These are phyloP conservation scores for Macrophomina tecta DNA, from an alignment of 2,329 filamentous ascomycete genomes.

Conservation along the genomic window DNA sequence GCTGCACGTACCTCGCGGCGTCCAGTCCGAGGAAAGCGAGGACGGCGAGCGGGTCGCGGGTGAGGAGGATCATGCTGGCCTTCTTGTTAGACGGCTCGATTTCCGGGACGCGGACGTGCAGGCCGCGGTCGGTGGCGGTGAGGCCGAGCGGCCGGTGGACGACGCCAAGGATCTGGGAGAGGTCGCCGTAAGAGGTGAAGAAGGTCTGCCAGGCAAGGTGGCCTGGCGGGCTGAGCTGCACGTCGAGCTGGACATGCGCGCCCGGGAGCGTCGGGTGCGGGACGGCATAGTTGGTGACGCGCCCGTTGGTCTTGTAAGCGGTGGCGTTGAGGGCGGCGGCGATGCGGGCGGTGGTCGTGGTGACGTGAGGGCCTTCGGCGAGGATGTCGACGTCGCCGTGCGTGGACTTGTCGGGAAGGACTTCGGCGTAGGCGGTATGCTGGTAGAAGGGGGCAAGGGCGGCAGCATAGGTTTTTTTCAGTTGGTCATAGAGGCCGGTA, in stretches of 20 bases:
- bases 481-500: conserved; percentile 59
- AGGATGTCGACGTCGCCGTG: conserved; percentile 79
- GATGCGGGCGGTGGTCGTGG: conserved; percentile 41
- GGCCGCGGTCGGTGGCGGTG: conserved; percentile 66
- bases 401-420: conserved; percentile 71
- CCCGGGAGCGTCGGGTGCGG: conserved; percentile 39
- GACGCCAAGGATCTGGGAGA: conserved; percentile 69
- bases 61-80: conserved; percentile 65
- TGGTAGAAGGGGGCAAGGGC: conserved; percentile 60
- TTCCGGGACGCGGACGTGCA: conserved; percentile 71
- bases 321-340: conserved; percentile 54
- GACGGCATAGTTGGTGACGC: conserved; percentile 58
- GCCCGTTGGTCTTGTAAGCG: conserved; percentile 33
- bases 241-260: conserved; percentile 71
- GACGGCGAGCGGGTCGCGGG: conserved; percentile 60
- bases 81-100: conserved; percentile 67
- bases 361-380: conserved; percentile 46
- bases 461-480: conserved; percentile 55
- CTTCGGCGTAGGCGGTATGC: conserved; percentile 65
- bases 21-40: conserved; percentile 72
- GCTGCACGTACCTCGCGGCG: conserved; percentile 59
- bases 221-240: conserved; percentile 58
- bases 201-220: conserved; percentile 68
- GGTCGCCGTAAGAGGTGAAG: conserved; percentile 73
- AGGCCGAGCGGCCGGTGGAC: conserved; percentile 70